Evolutionary conservation across 805 yeast species (phyloP).

Genomic region (Lipomyces yamadae): DNA sequence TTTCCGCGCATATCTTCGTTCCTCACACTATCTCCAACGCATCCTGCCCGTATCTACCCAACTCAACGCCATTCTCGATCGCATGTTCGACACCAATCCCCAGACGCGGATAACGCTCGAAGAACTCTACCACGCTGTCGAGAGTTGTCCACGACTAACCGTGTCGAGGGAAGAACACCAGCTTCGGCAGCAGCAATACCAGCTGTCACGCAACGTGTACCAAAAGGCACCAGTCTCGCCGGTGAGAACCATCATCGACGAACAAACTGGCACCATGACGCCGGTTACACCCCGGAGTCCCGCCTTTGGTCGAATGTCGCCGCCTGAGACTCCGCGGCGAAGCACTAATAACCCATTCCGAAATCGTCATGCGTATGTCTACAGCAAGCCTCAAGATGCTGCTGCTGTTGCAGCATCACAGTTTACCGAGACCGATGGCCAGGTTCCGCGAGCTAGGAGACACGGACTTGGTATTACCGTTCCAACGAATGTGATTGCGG

Average conservation of each 20-base stretch:
- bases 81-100: constrained; percentile 41
- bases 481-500: constrained; percentile 13
- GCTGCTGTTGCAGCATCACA: constrained; percentile 4
- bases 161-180: constrained; percentile 25
- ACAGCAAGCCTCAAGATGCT: constrained; percentile 13
- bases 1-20: constrained; percentile 64
- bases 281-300: neutral
- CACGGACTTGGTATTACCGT: constrained; percentile 28
- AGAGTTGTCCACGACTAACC: constrained; percentile 35
- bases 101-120: constrained; percentile 36
- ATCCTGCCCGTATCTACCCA: constrained; percentile 76
- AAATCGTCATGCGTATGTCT: constrained; percentile 28
- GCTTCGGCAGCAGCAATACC: constrained; percentile 3
- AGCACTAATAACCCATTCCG: constrained; percentile 31
- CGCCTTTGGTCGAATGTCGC: neutral
- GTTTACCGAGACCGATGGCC: neutral
- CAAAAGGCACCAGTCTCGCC: constrained; percentile 18
- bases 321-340: constrained; percentile 9
- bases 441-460: constrained; percentile 1
- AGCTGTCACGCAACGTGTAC: neutral
- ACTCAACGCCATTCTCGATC: constrained; percentile 57
- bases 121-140: constrained; percentile 34
- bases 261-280: constrained; percentile 17
- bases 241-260: constrained; percentile 14
- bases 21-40: constrained; percentile 58